Evolutionary conservation across 2,329 filamentous ascomycete species (phyloP), one percentile per base, ranked within the genome.

Genomic region (Diaporthe batatas): DNA sequence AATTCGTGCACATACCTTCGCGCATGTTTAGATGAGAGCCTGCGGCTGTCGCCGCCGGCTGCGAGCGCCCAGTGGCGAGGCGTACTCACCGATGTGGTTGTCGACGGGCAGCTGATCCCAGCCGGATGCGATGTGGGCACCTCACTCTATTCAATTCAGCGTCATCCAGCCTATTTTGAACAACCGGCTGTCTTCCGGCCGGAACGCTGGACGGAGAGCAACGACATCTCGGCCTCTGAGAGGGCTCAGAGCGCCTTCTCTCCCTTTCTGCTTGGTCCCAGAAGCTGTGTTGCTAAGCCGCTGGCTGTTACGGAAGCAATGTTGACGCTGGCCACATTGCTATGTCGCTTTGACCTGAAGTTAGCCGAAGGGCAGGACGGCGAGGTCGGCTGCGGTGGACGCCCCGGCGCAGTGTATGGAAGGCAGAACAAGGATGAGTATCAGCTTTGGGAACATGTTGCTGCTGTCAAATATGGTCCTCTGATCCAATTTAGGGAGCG

Each of bases 401-500:
- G 4, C 11, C 16, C 11, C 8, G 42, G 25, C 6, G 59, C 59
- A 34, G 25, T 34, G 18, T 23, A 49, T 64, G 59, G 59, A 49
- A 64, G 59, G 42, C 42, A 18, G 6, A 49, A 32, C 11, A 64
- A 49, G 21, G 59, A 64, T 6, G 59, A 64, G 42, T 64, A 64
- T 34, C 59, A 64, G 59, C 39, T 64, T 64, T 64, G 59, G 59
- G 59, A 64, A 49, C 59, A 64, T 3, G 59, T 64, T 10, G 59
- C 59, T 18, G 59, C 59, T 2, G 59, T 64, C 42, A 64, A 64
- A n/a, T 32, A 32, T 14, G 59, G 59, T 1, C 59, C 59, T 0
- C 18, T 64, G 18, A 14, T 64, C 32, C 39, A 23, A 21, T 64
- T 49, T 21, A 21, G 42, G 18, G 42, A 47, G n/a, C 59, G 42